Evolutionary conservation across 352 stramenopile genomes (phyloP), one percentile per base, ranked within the genome.

Genomic region (Phytophthora ramorum): DNA sequence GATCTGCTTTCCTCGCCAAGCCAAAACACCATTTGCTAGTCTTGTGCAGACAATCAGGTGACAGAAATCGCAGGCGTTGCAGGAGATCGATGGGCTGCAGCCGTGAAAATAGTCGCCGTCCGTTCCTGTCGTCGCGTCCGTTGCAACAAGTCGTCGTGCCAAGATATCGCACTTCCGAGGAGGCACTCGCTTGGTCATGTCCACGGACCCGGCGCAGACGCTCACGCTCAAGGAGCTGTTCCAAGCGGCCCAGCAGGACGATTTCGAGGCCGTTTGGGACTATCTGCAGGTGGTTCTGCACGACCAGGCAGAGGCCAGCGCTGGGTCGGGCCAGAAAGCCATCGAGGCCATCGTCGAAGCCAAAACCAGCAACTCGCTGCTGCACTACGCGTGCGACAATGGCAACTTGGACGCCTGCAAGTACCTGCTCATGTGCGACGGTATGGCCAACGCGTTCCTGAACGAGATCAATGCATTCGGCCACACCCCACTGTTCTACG

Each of bases 331-430:
- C 2, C 40, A 66, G 9, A 66, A 65, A 22, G 24, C 59, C 0
- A 58, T 92, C 17, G 71, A 79, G 22, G 34, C 59, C 1, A 65
- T 95, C 4, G 49, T 92, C 0, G 87, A 93, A 55, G 34, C 66
- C 3, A 92, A 89, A 62, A 90, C 81, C 12, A 75, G 76, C 20
- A 93, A 93, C 67, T 91, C 83, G 16, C 57, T 93, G 20, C 67
- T 95, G 8, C 87, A 95, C 38, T 92, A 93, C 38, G 87, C 87
- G 2, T 93, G 87, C 43, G 83, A 91, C 51, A 93, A 93, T 63
- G 87, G 85, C 4, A 93, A 95, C 55, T 65, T 95, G 13, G 75
- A 89, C n/a, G 82, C 83, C 0, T 95, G 87, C 78, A 95, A 93
- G 69, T 85, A 77, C 32, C 56, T 93, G 41, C 73, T 93, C 61